phyloP scores from a whole-genome alignment of 2,329 filamentous ascomycete species.

The Penicillium sp. region DNA sequence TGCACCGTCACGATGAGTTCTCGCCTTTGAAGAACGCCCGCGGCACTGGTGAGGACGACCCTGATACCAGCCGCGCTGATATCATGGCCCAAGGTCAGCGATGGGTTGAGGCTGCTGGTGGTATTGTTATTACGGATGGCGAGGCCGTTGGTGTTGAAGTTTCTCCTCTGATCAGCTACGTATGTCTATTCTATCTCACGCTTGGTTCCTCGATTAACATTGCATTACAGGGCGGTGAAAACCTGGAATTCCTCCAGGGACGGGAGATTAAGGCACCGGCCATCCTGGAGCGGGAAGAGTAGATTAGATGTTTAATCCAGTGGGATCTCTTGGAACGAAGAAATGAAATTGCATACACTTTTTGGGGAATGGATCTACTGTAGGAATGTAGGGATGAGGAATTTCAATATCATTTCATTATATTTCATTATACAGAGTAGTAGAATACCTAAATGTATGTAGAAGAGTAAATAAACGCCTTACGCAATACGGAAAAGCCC shows the following conservation, averaged over 20 bases:
- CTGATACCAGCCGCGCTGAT: constrained; percentile 85
- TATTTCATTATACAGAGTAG: no score
- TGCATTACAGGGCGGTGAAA: constrained; percentile 57
- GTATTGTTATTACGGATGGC: constrained; percentile 64
- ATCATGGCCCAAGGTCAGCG: constrained; percentile 86
- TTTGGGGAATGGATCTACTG: constrained; percentile 15
- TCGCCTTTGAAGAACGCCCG: constrained; percentile 90
- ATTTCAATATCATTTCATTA: background rate
- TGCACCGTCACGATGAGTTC: constrained; percentile 96
- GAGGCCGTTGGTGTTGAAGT: constrained; percentile 73
- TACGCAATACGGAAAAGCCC: constrained; percentile 41
- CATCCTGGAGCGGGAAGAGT: constrained; percentile 60
- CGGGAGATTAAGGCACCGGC: constrained; percentile 62
- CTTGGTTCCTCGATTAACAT: constrained; percentile 9
- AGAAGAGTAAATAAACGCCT: constrained; percentile 9
- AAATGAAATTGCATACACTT: constrained; percentile 20
- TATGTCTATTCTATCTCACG: constrained; percentile 53
- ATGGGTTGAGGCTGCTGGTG: constrained; percentile 80
- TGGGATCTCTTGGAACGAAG: constrained; percentile 17
- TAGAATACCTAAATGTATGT: background rate
- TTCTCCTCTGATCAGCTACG: constrained; percentile 91
- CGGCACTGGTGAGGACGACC: constrained; percentile 86
- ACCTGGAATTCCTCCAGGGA: constrained; percentile 59
- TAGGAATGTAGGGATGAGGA: constrained; percentile 17
- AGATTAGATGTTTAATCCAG: constrained; percentile 14